A percentile compares a stretch with the other conserved stretches of the same genome.
Evolutionary conservation across 768 basidiomycete genomes (phyloP).

Genomic region (Tricholoma hemisulphureum): DNA sequence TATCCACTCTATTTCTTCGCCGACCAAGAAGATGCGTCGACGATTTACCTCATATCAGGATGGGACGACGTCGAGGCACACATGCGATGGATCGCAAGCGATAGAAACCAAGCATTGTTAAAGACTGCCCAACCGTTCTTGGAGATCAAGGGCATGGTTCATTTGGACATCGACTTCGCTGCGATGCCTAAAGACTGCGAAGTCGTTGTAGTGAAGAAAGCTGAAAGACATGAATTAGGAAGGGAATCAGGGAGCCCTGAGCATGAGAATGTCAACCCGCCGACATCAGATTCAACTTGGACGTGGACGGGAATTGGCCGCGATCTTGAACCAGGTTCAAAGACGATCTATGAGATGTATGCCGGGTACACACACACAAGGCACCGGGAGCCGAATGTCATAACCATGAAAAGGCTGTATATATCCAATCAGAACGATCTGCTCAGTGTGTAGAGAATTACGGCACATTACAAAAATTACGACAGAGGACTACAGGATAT

Average conservation of each 20-base stretch:
- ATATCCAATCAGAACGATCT: background rate
- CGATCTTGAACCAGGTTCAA: conserved; percentile 1
- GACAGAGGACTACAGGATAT: too few species aligned
- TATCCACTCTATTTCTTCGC: conserved; percentile 42
- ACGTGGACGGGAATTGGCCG: background rate
- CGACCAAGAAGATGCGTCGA: conserved; percentile 17
- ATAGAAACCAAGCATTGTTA: conserved; percentile 38
- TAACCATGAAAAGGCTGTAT: background rate
- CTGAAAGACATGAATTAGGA: background rate
- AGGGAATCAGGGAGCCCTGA: background rate
- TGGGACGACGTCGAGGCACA: conserved; percentile 44
- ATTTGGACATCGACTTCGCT: conserved; percentile 39
- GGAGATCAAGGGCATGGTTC: conserved; percentile 35
- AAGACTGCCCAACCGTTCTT: conserved; percentile 27
- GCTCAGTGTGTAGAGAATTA: too few species aligned
- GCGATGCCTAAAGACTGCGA: conserved; percentile 19
- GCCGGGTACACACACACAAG: background rate
- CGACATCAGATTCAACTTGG: background rate
- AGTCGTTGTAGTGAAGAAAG: conserved; percentile 8
- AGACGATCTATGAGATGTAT: background rate
- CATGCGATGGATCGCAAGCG: conserved; percentile 40
- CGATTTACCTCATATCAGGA: conserved; percentile 42
- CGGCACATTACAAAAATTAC: too few species aligned
- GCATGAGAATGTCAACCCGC: background rate
- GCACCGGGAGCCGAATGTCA: background rate